Evolutionary conservation across 352 stramenopile genomes (phyloP).

Genomic region (Globisporangium takayamanum): DNA sequence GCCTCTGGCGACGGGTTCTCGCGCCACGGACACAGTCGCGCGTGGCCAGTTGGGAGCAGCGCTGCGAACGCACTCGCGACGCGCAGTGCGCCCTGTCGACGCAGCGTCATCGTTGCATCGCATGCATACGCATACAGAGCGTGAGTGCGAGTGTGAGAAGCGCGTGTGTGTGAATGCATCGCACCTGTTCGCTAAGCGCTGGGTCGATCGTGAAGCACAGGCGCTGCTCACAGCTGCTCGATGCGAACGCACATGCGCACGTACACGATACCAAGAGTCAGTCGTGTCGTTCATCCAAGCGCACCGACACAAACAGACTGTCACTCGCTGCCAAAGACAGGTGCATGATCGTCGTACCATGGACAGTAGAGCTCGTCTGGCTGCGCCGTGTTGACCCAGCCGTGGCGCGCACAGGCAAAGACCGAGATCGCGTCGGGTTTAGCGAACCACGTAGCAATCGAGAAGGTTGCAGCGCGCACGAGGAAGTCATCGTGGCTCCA

Average conservation of each 20-base stretch:
- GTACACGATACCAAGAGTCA: slow-evolving; percentile 7
- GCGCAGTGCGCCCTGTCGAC: slow-evolving; percentile 20
- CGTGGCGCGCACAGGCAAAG: slow-evolving; percentile 43
- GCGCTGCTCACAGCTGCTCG: slow-evolving; percentile 29
- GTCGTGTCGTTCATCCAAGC: background rate
- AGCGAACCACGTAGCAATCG: slow-evolving; percentile 52
- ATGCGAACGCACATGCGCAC: background rate
- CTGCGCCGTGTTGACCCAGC: slow-evolving; percentile 36
- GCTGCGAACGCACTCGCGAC: slow-evolving; percentile 34
- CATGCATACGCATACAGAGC: background rate
- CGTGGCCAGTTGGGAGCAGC: slow-evolving; percentile 35
- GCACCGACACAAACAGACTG: background rate
- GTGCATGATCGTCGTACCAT: slow-evolving; percentile 15
- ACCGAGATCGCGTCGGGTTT: slow-evolving; percentile 41
- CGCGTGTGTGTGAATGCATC: too few species aligned
- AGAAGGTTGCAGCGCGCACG: slow-evolving; percentile 42
- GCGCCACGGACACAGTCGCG: slow-evolving; percentile 46
- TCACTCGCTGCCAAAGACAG: background rate
- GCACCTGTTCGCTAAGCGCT: slow-evolving; percentile 28
- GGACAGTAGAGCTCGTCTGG: slow-evolving; percentile 39
- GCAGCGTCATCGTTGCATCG: background rate
- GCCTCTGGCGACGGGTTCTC: slow-evolving; percentile 47
- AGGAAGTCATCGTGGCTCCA: slow-evolving; percentile 50
- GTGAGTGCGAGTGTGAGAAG: background rate
- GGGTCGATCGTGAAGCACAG: slow-evolving; percentile 50